These are phyloP conservation scores for Fraxinus anomala DNA, from an alignment of 257 asterid species.

Conservation along the genomic window DNA sequence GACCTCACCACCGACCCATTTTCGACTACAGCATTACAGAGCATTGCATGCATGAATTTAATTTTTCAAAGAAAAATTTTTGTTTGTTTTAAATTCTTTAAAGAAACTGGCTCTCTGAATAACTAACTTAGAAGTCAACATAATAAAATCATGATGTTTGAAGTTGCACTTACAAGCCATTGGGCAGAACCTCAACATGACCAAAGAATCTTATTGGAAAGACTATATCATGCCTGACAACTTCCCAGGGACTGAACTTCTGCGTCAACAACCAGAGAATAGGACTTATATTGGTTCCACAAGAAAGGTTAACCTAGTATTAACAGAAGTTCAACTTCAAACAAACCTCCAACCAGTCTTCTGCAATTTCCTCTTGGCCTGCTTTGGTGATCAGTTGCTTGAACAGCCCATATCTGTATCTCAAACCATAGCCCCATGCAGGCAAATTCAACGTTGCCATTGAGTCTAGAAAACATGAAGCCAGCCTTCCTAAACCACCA, in stretches of 20 bases:
- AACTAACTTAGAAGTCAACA: constrained; percentile 4
- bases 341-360: constrained; percentile 97
- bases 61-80: constrained; percentile 18
- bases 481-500: constrained; percentile 99
- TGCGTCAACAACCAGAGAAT: constrained; percentile 42
- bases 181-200: constrained; percentile 76
- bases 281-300: constrained; percentile 19
- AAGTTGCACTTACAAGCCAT: constrained; percentile 80
- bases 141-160: constrained; percentile 28
- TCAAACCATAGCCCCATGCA: constrained; percentile 99
- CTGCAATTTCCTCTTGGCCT: constrained; percentile 94
- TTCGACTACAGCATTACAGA: constrained; percentile 53
- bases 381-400: constrained; percentile 80
- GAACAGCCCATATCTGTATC: constrained; percentile 93
- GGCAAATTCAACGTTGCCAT: constrained; percentile 97
- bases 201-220: constrained; percentile 94
- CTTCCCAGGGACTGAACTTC: constrained; percentile 99
- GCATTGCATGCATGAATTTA: constrained; percentile 22
- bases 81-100: neutral
- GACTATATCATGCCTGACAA: constrained; percentile 88
- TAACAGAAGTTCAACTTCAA: constrained; percentile 23
- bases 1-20: constrained; percentile 97
- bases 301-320: constrained; percentile 23
- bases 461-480: constrained; percentile 97
- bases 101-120: neutral